phyloP scores from a whole-genome alignment of 2,329 filamentous ascomycete genomes.

The Apiospora saccharicola region DNA sequence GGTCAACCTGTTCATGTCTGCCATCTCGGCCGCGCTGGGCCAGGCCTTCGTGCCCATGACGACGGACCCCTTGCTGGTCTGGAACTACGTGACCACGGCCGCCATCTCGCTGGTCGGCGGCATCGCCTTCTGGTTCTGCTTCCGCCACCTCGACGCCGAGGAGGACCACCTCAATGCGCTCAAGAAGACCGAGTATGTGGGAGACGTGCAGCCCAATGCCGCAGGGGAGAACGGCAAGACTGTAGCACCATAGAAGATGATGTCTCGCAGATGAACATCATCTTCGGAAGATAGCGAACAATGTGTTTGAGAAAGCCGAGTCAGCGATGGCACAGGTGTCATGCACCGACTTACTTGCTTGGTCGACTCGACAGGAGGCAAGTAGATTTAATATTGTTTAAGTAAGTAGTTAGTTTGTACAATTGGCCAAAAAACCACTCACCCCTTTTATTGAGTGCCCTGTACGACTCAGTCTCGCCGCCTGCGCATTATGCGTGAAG shows the following conservation, averaged over 20 bases:
- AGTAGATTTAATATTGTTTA: background rate
- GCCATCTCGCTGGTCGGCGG: constrained; percentile 69
- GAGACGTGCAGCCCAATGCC: constrained; percentile 7
- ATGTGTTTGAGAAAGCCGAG: constrained; percentile 2
- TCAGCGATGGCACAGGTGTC: background rate
- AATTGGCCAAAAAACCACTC: background rate
- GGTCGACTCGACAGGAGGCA: background rate
- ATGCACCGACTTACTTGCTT: background rate
- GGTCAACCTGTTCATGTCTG: constrained; percentile 64
- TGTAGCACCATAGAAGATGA: background rate
- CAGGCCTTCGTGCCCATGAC: constrained; percentile 52
- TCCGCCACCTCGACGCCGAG: constrained; percentile 68
- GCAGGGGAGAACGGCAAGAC: background rate
- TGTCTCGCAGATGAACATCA: no score
- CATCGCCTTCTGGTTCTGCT: constrained; percentile 72
- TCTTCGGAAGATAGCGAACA: background rate
- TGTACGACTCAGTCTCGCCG: background rate
- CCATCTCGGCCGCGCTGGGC: constrained; percentile 60
- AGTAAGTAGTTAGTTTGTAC: background rate
- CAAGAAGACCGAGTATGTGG: constrained; percentile 23
- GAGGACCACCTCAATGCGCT: constrained; percentile 71
- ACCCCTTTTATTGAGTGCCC: background rate
- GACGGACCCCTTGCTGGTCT: constrained; percentile 52
- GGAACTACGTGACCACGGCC: constrained; percentile 71
- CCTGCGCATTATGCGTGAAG: background rate